phyloP scores from a whole-genome alignment of 2,329 filamentous ascomycete genomes.

The Fusarium burgessii region DNA sequence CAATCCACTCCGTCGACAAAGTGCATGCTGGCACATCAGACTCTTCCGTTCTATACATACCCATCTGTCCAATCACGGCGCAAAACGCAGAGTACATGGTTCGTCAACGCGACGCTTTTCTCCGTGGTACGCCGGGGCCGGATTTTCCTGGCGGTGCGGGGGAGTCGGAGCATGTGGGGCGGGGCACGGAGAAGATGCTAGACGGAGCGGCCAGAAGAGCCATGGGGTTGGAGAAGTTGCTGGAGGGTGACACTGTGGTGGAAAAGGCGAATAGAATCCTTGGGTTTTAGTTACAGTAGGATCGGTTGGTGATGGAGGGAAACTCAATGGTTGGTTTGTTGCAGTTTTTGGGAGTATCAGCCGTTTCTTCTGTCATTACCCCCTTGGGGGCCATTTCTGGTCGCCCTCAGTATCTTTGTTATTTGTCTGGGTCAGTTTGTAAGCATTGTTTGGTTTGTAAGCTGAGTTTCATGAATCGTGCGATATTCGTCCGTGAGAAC shows the following conservation, averaged over 20 bases:
- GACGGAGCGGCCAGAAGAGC: constrained; percentile 54
- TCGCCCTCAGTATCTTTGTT: neutral
- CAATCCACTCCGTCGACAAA: constrained; percentile 86
- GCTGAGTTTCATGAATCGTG: neutral
- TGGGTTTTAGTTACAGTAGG: constrained; percentile 53
- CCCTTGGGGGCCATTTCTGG: neutral
- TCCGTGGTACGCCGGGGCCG: constrained; percentile 73
- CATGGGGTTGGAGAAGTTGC: constrained; percentile 52
- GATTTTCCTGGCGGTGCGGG: constrained; percentile 80
- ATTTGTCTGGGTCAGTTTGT: neutral
- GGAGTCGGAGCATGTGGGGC: constrained; percentile 66
- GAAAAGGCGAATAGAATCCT: constrained; percentile 58
- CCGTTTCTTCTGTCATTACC: neutral
- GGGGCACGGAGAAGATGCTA: constrained; percentile 57
- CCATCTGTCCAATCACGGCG: constrained; percentile 83
- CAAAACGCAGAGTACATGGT: constrained; percentile 78
- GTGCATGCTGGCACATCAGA: constrained; percentile 78
- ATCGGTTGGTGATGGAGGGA: too few relatives aligned
- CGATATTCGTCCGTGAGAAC: neutral
- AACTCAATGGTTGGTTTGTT: too few relatives aligned
- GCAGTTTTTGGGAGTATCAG: neutral
- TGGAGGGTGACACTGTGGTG: constrained; percentile 49
- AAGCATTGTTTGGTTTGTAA: constrained; percentile 16
- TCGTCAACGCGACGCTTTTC: constrained; percentile 78
- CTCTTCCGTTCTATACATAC: constrained; percentile 90